Evolutionary conservation across 805 yeast genomes (phyloP).

Genomic region (Wickerhamiella vanderwaltii): DNA sequence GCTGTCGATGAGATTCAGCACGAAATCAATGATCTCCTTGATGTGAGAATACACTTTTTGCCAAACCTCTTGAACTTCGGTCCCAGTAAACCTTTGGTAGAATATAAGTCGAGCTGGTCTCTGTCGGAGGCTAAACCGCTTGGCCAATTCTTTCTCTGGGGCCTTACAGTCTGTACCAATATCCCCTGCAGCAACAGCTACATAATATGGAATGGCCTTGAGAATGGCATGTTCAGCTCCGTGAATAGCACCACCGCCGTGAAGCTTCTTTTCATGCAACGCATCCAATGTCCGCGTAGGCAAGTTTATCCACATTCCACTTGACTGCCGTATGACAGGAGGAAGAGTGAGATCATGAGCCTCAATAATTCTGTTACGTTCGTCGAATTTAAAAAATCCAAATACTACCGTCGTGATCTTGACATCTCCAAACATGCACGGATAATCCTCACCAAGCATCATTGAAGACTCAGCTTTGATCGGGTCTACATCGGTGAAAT

Average conservation of each 20-base stretch:
- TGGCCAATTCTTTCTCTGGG: constrained; percentile 89
- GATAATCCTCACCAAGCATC: not conserved
- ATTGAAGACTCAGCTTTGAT: constrained; percentile 24
- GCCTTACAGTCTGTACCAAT: constrained; percentile 92
- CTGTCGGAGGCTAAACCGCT: constrained; percentile 52
- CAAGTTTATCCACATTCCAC: constrained; percentile 88
- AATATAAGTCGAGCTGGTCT: constrained; percentile 83
- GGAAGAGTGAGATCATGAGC: constrained; percentile 88
- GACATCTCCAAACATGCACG: constrained; percentile 56
- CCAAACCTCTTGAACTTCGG: constrained; percentile 61
- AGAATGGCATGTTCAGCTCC: constrained; percentile 89
- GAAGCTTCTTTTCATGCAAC: constrained; percentile 45
- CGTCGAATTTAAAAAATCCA: constrained; percentile 83
- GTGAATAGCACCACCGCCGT: constrained; percentile 85
- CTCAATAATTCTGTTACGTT: constrained; percentile 68
- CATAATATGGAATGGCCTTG: constrained; percentile 60
- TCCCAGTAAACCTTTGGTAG: constrained; percentile 66
- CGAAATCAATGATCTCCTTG: constrained; percentile 49
- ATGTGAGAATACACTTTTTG: constrained; percentile 69
- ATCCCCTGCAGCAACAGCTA: constrained; percentile 55
- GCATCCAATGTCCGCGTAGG: constrained; percentile 52
- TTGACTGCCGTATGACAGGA: constrained; percentile 53
- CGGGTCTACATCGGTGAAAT: constrained; percentile 89
- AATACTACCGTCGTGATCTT: constrained; percentile 66
- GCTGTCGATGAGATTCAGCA: constrained; percentile 43